phyloP scores from a whole-genome alignment of 352 stramenopile species.

The Globisporangium splendens region DNA sequence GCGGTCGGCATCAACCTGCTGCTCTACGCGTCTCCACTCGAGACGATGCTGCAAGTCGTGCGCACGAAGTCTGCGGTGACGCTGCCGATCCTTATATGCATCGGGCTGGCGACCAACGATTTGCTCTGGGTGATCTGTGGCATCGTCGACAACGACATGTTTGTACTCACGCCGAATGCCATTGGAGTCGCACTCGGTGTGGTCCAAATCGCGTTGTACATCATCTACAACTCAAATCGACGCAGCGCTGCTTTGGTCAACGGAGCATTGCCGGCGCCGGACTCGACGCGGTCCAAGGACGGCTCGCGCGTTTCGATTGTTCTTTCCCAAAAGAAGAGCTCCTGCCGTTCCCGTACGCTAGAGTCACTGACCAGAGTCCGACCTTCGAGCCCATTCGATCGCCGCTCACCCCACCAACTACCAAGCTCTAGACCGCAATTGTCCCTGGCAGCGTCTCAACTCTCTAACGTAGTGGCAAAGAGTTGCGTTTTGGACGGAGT shows the following conservation, averaged over 20 bases:
- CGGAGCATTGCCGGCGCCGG: background rate
- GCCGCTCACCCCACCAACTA: too few species aligned
- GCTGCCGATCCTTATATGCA: conserved; percentile 48
- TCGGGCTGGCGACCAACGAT: conserved; percentile 44
- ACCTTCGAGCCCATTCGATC: too few species aligned
- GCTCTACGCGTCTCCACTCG: conserved; percentile 57
- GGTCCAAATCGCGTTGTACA: conserved; percentile 14
- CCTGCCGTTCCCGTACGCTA: too few species aligned
- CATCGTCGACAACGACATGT: conserved; percentile 18
- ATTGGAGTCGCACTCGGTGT: conserved; percentile 34
- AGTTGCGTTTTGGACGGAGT: too few species aligned
- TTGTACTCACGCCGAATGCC: conserved; percentile 23
- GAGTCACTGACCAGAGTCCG: too few species aligned
- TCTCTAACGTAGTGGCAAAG: too few species aligned
- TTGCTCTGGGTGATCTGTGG: conserved; percentile 31
- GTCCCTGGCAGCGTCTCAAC: too few species aligned
- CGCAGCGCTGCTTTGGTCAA: conserved; percentile 21
- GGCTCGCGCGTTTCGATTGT: too few species aligned
- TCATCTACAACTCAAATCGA: conserved; percentile 6
- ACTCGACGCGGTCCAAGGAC: too few species aligned
- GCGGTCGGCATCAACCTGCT: conserved; percentile 39
- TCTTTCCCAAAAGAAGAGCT: too few species aligned
- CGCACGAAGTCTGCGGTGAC: conserved; percentile 45
- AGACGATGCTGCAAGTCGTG: conserved; percentile 45
- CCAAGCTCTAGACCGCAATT: too few species aligned